Base-by-base conservation (phyloP, 306 rosid genomes). In the Cicer pinnatifidum region DNA sequence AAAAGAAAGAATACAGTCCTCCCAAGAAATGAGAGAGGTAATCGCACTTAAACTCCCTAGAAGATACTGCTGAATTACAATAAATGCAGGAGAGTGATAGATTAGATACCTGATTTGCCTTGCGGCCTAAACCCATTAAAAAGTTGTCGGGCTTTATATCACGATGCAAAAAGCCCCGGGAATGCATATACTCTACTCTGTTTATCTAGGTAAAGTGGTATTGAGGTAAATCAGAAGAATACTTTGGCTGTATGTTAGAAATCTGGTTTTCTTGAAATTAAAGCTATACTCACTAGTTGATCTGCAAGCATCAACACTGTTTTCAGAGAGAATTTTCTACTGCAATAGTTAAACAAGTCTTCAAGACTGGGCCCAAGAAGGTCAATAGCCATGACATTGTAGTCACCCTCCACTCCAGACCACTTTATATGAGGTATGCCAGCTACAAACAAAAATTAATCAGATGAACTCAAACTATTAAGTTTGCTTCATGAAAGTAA, bases 241-340 rank as follows among this genome's bases (percentile, higher is more conserved):
- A 60, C 19, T 50, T 58, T 35, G 47, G 28, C 70, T 28, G 15
- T 17, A 28, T 48, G 8, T 39, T 51, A 47, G 13, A 44, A 65
- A 51, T 33, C 51, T 52, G 66, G 20, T 69, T 50, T 58, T 57
- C 57, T 33, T 20, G 59, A 69, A 50, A 81, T 41, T 39, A 39
- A 62, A 51, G n/a, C 62, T 41, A 75, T 75, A 85, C 93, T 86
- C 83, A 92, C 97, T 61, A 92, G 85, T 81, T 92, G 97, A 89
- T 92, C 97, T 39, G 96, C 97, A 69, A 92, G 96, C 97, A 92
- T 92, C 74, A 92, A 82, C 75, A 92, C 97, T n/a, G 97, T 85
- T 78, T 92, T 92, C 82, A 92, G 78, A 71, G 96, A 52, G 48
- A 92, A 85, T 78, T 86, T 92, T 76, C 96, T 74, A 48, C 66